Percentiles rank a stretch among this genome's conserved stretches.
These are phyloP conservation scores for Dothiorella sarmentorum DNA, from an alignment of 2,329 filamentous ascomycete genomes.

Conservation along the genomic window DNA sequence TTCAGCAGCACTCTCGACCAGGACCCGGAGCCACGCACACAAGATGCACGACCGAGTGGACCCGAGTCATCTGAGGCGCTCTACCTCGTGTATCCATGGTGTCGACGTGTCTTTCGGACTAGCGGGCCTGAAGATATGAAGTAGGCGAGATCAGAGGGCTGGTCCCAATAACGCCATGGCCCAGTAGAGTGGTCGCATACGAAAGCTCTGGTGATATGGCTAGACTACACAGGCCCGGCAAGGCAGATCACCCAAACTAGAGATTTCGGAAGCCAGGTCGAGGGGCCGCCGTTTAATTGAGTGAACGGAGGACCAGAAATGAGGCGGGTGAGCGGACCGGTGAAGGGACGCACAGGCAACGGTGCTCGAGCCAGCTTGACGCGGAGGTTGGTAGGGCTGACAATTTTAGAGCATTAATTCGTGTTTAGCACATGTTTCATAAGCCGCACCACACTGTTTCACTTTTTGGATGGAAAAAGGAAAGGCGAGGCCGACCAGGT, in stretches of 20 bases:
- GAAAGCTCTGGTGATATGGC: too few relatives aligned
- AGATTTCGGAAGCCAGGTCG: too few relatives aligned
- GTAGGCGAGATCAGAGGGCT: background rate
- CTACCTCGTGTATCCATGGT: background rate
- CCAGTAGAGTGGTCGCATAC: slow-evolving; percentile 5
- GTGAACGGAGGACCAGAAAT: background rate
- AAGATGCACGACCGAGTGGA: background rate
- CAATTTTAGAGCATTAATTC: background rate
- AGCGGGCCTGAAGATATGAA: too few relatives aligned
- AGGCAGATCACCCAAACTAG: too few relatives aligned
- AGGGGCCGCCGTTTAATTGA: slow-evolving; percentile 7
- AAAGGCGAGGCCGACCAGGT: background rate
- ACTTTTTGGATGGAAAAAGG: background rate
- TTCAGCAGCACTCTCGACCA: background rate
- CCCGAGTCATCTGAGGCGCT: background rate
- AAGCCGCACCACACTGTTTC: background rate
- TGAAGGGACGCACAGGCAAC: background rate
- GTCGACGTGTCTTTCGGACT: background rate
- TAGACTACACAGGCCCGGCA: too few relatives aligned
- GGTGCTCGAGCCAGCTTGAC: background rate
- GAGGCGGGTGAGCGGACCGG: slow-evolving; percentile 9
- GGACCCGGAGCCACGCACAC: background rate
- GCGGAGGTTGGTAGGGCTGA: slow-evolving; percentile 11
- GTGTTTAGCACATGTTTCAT: slow-evolving; percentile 7
- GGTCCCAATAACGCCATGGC: background rate